A percentile compares a stretch with the other conserved stretches of the same genome.
Evolutionary conservation across 192 early-diverging fungal genomes (phyloP).

Genomic region (Gigaspora rosea): DNA sequence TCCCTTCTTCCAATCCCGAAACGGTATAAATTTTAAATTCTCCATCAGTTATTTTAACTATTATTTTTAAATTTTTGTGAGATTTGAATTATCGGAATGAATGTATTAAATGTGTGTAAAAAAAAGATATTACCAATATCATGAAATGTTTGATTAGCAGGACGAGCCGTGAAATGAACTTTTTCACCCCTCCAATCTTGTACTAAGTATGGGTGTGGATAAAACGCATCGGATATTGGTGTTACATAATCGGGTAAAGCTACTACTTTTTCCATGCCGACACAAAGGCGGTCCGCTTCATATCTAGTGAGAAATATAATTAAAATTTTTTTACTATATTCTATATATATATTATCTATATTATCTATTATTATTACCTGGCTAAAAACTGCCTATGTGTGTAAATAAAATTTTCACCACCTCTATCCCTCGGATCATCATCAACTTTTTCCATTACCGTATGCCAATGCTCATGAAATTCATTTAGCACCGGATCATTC

Average conservation of each 20-base stretch:
- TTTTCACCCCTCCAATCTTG: not conserved
- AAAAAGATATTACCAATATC: not conserved
- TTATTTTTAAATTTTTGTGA: no score
- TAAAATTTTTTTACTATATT: no score
- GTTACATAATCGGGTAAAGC: not conserved
- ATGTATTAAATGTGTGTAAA: no score
- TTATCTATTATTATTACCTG: slow-evolving; percentile 2
- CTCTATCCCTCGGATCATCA: not conserved
- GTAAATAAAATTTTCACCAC: slow-evolving; percentile 21
- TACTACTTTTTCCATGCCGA: not conserved
- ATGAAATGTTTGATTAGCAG: not conserved
- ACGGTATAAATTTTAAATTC: not conserved
- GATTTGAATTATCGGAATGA: no score
- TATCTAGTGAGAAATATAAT: slow-evolving; percentile 5
- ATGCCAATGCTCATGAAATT: slow-evolving; percentile 19
- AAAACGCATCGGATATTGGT: slow-evolving; percentile 10
- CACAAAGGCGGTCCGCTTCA: not conserved
- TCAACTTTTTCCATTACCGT: not conserved
- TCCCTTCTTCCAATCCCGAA: not conserved
- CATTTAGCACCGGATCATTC: slow-evolving; percentile 10
- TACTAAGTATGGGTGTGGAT: not conserved
- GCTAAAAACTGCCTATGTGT: slow-evolving; percentile 5
- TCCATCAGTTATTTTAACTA: no score
- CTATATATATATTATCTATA: no score
- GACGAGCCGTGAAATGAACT: not conserved